Evolutionary conservation across 73 alveolate genomes (phyloP), one percentile per base, ranked within the genome.

Genomic region (Paramecium tetraurelia): DNA sequence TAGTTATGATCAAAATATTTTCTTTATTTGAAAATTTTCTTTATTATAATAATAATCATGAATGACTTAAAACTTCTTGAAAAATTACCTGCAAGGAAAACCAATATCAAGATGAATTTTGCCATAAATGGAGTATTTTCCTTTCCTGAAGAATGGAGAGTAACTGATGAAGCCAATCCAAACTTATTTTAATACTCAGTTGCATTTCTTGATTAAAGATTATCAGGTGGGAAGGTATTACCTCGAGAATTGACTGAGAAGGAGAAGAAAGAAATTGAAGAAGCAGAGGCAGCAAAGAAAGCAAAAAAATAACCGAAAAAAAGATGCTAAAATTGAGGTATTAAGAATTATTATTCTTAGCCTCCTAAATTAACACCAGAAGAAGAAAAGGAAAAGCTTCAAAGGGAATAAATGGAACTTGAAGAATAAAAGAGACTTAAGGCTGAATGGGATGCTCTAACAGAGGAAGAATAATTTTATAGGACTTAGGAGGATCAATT

Each of bases 391-490:
- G 94, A 84, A 10, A 63, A 33, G 38, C 53, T 76, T 71, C 36
- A 94, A 3, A 95, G 89, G 90, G 94, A 90, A 89, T 96, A 94
- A 59, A 88, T 72, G 86, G 96, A 93, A 76, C 95, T 94, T 69
- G 96, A 94, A 80, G 97, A 92, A 80, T 96, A 96, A 33, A 53
- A 85, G 24, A 92, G 95, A 89, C 71, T 92, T 36, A 58, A 94
- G 72, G 98, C 93, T 46, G 98, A 96, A 76, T 96, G 97, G 97
- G 98, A 96, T 69, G 93, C 93, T 0, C 92, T 96, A 7, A 94
- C 92, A 33, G 98, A 96, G 58, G 96, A 96, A 46, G 92, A 93
- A 29, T 94, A 94, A 63, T 88, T 92, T 92, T 89, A 58, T 84
- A 89, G 93, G 46, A 96, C 96, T 5, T 9, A 53, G 63, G 98